phyloP scores from a whole-genome alignment of 768 basidiomycete species.

The Cystobasidium tubakii region DNA sequence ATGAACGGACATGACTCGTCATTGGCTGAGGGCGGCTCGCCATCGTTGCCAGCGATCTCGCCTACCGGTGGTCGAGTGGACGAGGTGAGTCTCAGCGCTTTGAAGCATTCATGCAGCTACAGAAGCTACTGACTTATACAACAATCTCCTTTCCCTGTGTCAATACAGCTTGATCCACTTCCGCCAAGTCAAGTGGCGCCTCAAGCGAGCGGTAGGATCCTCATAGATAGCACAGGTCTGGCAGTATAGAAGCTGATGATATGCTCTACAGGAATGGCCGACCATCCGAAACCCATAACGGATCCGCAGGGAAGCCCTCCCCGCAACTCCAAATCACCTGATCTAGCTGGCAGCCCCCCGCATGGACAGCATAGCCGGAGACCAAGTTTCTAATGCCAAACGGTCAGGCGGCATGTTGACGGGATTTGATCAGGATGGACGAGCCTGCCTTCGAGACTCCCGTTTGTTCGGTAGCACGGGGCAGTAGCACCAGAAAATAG shows the following conservation, averaged over 20 bases:
- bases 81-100: conserved; percentile 37
- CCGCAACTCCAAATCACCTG: not conserved
- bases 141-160: not conserved
- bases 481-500: no score
- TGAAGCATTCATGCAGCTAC: not conserved
- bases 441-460: no score
- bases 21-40: conserved; percentile 8
- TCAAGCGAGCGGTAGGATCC: conserved; percentile 31
- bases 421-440: no score
- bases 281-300: conserved; percentile 19
- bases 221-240: not conserved
- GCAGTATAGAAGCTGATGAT: not conserved
- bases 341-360: conserved; percentile 28
- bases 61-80: conserved; percentile 45
- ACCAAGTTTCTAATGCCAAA: conserved; percentile 3
- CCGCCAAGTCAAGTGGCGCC: conserved; percentile 25
- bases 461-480: no score
- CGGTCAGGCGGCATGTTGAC: no score
- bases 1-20: conserved; percentile 9
- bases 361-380: not conserved
- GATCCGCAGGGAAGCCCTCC: conserved; percentile 34
- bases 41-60: conserved; percentile 33
- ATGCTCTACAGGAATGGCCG: conserved; percentile 19
- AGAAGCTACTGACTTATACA: not conserved
- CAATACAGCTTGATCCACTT: conserved; percentile 18